Percentiles rank a stretch among this genome's conserved stretches.
Evolutionary conservation across 306 rosid species (phyloP).

Genomic region (Carpinus fangiana): DNA sequence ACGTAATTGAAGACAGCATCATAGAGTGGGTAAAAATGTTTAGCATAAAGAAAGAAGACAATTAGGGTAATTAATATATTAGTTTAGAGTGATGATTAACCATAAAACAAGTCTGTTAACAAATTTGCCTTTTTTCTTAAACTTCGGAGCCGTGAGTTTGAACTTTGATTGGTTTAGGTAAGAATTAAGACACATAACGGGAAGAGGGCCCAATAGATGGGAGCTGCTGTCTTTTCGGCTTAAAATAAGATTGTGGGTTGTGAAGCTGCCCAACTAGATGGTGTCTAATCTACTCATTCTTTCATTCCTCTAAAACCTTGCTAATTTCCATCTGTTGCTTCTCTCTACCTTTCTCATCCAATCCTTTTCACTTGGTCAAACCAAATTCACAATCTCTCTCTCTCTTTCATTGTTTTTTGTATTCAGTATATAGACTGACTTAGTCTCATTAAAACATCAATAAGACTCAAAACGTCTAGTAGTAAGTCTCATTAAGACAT

Average conservation of each 20-base stretch:
- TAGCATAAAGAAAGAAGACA: neutral
- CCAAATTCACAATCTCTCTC: neutral
- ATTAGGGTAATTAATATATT: neutral
- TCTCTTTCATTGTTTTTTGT: too few relatives aligned
- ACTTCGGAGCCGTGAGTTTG: too few relatives aligned
- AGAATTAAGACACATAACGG: slow-evolving; percentile 7
- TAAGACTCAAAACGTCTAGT: too few relatives aligned
- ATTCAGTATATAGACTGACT: too few relatives aligned
- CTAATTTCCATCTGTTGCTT: slow-evolving; percentile 17
- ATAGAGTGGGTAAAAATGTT: neutral
- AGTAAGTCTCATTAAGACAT: too few relatives aligned
- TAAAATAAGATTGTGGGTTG: slow-evolving; percentile 11
- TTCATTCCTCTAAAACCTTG: neutral
- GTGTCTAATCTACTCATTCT: slow-evolving; percentile 25
- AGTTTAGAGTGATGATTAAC: slow-evolving; percentile 1
- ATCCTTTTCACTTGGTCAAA: too few relatives aligned
- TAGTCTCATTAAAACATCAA: too few relatives aligned
- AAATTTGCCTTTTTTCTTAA: neutral
- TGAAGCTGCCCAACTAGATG: slow-evolving; percentile 19
- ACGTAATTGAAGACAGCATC: neutral
- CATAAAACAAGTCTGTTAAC: neutral
- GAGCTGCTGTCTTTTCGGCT: slow-evolving; percentile 12
- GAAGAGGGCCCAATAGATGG: neutral
- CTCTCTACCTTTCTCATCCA: neutral
- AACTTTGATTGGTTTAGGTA: neutral